Evolutionary conservation across 1,284 basidiomycete species (phyloP).

Genomic region (Malassezia japonica): DNA sequence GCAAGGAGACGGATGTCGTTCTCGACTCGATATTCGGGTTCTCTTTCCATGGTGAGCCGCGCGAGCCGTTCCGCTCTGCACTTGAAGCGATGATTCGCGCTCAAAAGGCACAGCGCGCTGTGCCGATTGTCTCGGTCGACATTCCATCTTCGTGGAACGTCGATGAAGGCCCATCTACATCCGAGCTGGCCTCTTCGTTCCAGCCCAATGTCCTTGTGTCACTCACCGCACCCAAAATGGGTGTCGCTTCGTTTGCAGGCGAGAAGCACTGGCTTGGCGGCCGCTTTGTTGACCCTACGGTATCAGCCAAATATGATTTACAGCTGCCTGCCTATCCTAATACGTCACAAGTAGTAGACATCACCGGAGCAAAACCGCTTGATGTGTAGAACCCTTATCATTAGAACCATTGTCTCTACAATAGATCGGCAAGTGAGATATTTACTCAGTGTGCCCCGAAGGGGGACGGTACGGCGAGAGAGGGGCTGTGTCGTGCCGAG

Average conservation of each 20-base stretch:
- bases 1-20: constrained; percentile 63
- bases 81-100: constrained; percentile 57
- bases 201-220: constrained; percentile 74
- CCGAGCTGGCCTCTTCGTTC: constrained; percentile 51
- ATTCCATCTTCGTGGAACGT: constrained; percentile 96
- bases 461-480: too few species aligned
- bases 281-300: constrained; percentile 63
- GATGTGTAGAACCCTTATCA: neutral
- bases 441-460: too few species aligned
- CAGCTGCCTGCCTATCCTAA: constrained; percentile 33
- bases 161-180: constrained; percentile 56
- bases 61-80: constrained; percentile 72
- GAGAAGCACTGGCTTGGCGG: constrained; percentile 87
- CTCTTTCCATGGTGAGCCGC: constrained; percentile 69
- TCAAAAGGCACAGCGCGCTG: neutral
- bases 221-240: constrained; percentile 86
- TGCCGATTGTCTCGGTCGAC: constrained; percentile 58
- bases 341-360: constrained; percentile 39
- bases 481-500: too few species aligned
- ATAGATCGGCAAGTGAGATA: too few species aligned
- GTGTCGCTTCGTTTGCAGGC: constrained; percentile 59
- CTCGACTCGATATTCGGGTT: constrained; percentile 96
- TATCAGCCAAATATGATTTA: constrained; percentile 28
- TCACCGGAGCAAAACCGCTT: constrained; percentile 25
- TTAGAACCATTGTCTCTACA: too few species aligned